These are phyloP conservation scores for Apocynum venetum DNA, from an alignment of 257 asterid genomes.

Conservation along the genomic window DNA sequence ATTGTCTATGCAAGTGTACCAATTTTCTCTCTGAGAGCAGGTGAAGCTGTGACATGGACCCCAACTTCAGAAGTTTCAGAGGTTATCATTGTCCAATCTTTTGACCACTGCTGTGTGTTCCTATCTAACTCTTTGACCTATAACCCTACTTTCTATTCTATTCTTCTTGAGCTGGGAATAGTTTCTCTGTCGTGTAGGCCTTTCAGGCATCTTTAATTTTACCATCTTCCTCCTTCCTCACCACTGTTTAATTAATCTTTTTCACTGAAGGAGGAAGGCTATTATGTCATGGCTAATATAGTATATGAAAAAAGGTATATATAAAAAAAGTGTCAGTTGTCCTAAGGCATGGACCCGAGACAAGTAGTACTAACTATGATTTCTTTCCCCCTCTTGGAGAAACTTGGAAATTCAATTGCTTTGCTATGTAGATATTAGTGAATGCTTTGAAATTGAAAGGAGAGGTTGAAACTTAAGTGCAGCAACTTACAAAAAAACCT, in stretches of 20 bases:
- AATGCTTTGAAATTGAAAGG: not conserved
- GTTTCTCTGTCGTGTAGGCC: constrained; percentile 3
- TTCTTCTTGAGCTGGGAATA: not conserved
- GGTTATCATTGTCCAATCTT: constrained; percentile 22
- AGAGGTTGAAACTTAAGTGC: not conserved
- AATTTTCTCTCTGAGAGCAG: not conserved
- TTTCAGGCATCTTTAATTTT: constrained; percentile 11
- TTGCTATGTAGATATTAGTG: not conserved
- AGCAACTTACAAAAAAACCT: not conserved
- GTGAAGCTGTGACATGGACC: constrained; percentile 29
- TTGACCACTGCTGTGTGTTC: constrained; percentile 18
- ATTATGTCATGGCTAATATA: constrained; percentile 11
- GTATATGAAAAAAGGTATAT: not conserved
- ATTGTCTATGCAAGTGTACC: not conserved
- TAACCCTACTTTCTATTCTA: not conserved
- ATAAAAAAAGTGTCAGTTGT: too few relatives aligned
- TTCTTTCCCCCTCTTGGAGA: too few relatives aligned
- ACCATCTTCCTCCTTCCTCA: not conserved
- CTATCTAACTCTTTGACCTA: constrained; percentile 19
- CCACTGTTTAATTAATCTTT: constrained; percentile 8
- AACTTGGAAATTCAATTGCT: not conserved
- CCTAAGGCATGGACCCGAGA: too few relatives aligned
- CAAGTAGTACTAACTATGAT: not conserved
- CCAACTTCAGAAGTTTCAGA: constrained; percentile 28
- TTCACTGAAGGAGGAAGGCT: constrained; percentile 17